Evolutionary conservation across 805 yeast genomes (phyloP), one percentile per base, ranked within the genome.

Genomic region (Barnettozyma wickerhamii): DNA sequence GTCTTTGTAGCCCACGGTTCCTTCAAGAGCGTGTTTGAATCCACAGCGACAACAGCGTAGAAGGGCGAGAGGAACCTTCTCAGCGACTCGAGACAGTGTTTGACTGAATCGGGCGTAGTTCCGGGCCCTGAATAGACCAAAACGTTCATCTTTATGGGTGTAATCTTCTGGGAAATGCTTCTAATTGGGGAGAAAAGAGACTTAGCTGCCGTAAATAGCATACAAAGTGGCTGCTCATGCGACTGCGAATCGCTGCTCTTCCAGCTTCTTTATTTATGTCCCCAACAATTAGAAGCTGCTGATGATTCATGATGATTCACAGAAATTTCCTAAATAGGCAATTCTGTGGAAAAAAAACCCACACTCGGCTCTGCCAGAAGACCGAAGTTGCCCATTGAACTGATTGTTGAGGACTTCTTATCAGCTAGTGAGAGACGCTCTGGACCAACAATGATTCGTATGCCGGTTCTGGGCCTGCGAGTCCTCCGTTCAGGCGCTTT

Each of bases 1-100:
- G 97, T 85, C 53, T 85, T 85, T 7, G 75, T 53, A 47, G 74
- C 72, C 99, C 99, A 93, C 0, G 99, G 97, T 53, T 93, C 97
- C 19, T 77, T 72, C 38, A 74, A 62, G 15, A 93, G 56, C 0
- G 84, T 75, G 13, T 64, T 60, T 14, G 84, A 78, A 24, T 79
- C 77, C 1, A 87, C 82, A 2, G 84, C 72, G 15, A 79, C 68
- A 4, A 93, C 96, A 0, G 96, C 95, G 60, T 93, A 93, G 61
- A 81, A 71, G 0, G 97, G 96, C 2, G 95, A 85, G 10, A 93
- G 69, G 41, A 84, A 74, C 19, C 75, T 58, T 39, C 95, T 68
- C 15, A 93, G 69, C 1, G 95, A 76, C 49, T 86, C 91, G 5
- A 85, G 60, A 38, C 95, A 79, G 53, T 90, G 95, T 46, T 80